Base-by-base conservation (phyloP, 805 yeast species). In the Cyberlindnera samutprakarnensis region DNA sequence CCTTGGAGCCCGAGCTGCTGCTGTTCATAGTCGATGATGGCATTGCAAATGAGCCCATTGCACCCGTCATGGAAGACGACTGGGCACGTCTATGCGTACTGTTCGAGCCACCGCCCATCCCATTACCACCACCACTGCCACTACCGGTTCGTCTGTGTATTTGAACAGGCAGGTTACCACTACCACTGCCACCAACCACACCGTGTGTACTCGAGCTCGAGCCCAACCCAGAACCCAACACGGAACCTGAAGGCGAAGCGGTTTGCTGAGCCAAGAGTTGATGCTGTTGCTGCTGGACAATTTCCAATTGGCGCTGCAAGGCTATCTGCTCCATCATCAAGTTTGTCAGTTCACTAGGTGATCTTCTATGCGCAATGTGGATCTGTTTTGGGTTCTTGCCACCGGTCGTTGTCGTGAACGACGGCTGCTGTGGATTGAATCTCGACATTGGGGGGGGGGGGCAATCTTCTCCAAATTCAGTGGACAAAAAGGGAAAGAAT, bases 321-420 rank as follows among this genome's bases (percentile, higher is more conserved):
- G 66, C 78, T 54, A 82, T 75, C 53, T 83, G 94, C 59, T 90
- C 97, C 49, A 85, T 68, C 95, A 90, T 90, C 43, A 90, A 65
- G 34, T 81, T 82, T 3, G 97, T 90, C 54, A 92, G 67, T 56
- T 92, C 98, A 45, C 88, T 76, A n/a, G 96, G 96, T 3, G 96
- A 82, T 39, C 95, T 72, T 51, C 97, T 74, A 51, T 92, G 97
- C n/a, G 97, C 97, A 43, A 90, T 87, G 60, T 87, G 94, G 38
- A 92, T 67, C 39, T 74, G 75, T 44, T 71, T 70, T 24, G 81
- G 79, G 35, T 57, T 56, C 38, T 63, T 64, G 25, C 55, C 61
- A 13, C 56, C 57, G 4, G 64, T 61, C 4, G 63, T 53, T 11
- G 64, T 53, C 14, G 59, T 47, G 23, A 41, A 46, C n/a, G 45